Evolutionary conservation across 768 basidiomycete genomes (phyloP).

Genomic region (Tylopilus plumbeoviolaceoides): DNA sequence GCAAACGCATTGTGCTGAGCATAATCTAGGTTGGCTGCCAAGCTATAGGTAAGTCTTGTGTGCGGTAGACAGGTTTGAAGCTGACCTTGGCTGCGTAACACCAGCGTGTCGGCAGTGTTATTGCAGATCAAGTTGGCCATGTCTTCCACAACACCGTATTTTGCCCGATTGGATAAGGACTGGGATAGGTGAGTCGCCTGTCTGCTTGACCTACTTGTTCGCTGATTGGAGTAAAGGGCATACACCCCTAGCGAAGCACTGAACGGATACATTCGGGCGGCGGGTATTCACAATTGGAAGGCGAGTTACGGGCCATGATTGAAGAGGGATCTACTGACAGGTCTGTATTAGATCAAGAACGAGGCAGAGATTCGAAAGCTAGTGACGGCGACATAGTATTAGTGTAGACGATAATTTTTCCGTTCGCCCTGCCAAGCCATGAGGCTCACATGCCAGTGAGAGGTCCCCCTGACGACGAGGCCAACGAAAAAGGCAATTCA

Average conservation of each 20-base stretch:
- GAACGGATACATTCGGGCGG: conserved; percentile 62
- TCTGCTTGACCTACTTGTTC: neutral
- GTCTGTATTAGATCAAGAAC: conserved; percentile 21
- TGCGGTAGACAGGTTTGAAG: neutral
- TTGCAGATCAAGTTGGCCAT: conserved; percentile 69
- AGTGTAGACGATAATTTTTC: neutral
- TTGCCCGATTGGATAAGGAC: conserved; percentile 48
- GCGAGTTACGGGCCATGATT: conserved; percentile 26
- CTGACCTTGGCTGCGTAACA: neutral
- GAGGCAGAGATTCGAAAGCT: conserved; percentile 16
- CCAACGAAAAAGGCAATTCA: neutral
- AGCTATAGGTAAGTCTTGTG: conserved; percentile 48
- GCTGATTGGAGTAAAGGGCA: conserved; percentile 12
- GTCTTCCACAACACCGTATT: conserved; percentile 60
- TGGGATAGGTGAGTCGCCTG: conserved; percentile 43
- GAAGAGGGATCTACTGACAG: neutral
- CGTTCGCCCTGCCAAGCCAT: neutral
- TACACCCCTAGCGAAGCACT: conserved; percentile 58
- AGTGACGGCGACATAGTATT: conserved; percentile 8
- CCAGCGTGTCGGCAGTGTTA: conserved; percentile 40
- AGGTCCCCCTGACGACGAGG: neutral
- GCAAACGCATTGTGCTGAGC: neutral
- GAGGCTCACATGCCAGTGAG: neutral
- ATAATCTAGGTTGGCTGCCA: conserved; percentile 47
- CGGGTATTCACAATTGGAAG: conserved; percentile 61